A percentile compares a stretch with the other conserved stretches of the same genome.
These are phyloP conservation scores for Nannochloris sp. DNA, from an alignment of 139 green algal species.

Conservation along the genomic window DNA sequence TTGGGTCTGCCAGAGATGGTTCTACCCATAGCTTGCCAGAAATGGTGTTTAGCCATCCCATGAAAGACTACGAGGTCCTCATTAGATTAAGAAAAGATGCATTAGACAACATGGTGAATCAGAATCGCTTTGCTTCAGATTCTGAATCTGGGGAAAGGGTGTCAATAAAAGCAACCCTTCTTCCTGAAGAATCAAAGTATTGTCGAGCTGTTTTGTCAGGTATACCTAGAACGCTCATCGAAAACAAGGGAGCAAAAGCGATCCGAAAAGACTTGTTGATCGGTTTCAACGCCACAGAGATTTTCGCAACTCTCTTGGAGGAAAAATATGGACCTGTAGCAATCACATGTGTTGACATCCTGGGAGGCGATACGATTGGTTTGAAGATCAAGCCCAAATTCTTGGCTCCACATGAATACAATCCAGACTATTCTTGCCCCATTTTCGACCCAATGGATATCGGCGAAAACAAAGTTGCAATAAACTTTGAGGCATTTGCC, in stretches of 20 bases:
- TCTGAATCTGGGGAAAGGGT: not conserved
- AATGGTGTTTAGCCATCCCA: conserved; percentile 26
- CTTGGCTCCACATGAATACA: conserved; percentile 32
- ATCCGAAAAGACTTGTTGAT: conserved; percentile 63
- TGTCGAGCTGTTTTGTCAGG: conserved; percentile 22
- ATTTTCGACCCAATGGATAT: not conserved
- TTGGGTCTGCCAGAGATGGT: not conserved
- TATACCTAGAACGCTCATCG: conserved; percentile 32
- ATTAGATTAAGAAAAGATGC: conserved; percentile 50
- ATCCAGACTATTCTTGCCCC: not conserved
- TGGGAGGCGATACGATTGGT: conserved; percentile 39
- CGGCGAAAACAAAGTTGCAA: conserved; percentile 5
- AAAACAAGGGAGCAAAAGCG: conserved; percentile 14
- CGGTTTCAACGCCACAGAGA: conserved; percentile 57
- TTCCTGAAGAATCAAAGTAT: conserved; percentile 3
- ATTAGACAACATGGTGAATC: not conserved
- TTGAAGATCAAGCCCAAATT: conserved; percentile 44
- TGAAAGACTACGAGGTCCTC: conserved; percentile 50
- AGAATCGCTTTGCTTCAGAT: not conserved
- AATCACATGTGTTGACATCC: conserved; percentile 41
- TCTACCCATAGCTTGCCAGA: not conserved
- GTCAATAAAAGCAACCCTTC: no score
- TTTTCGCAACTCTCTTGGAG: conserved; percentile 33
- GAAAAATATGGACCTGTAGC: conserved; percentile 41
- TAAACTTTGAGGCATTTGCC: conserved; percentile 17